Percentiles rank a stretch among this genome's conserved stretches.
Conservation (phyloP, 805 yeast species). For the Wickerhamiella shivajii region DNA sequence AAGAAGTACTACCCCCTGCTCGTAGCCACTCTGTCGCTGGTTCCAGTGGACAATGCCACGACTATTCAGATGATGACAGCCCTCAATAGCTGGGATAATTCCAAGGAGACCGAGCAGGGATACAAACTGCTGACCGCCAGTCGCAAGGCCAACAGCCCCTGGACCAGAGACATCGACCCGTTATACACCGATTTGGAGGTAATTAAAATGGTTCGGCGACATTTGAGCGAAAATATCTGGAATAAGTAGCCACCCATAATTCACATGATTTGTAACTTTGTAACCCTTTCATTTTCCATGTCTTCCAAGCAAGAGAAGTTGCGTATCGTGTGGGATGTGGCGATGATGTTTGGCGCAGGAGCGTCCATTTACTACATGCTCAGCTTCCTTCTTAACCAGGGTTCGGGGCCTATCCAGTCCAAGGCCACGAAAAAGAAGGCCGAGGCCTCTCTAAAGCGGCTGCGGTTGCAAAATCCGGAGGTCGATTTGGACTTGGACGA, state of each 20-base stretch:
- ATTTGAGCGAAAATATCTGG: constrained; percentile 8
- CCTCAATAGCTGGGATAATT: constrained; percentile 7
- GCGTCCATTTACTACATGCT: constrained; percentile 54
- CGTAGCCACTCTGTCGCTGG: constrained; percentile 14
- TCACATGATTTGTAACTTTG: too few species aligned
- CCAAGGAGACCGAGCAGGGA: constrained; percentile 1
- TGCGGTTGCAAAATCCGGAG: constrained; percentile 46
- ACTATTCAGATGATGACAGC: constrained; percentile 7
- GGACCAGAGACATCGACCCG: constrained; percentile 8
- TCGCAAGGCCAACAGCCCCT: constrained; percentile 1
- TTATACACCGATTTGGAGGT: constrained; percentile 7
- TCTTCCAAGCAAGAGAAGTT: constrained; percentile 7
- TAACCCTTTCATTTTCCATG: too few species aligned
- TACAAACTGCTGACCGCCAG: constrained; percentile 4
- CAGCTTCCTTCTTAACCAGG: constrained; percentile 30
- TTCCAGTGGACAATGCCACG: not conserved
- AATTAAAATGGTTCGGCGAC: constrained; percentile 11
- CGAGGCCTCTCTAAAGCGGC: constrained; percentile 38
- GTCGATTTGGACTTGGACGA: constrained; percentile 40
- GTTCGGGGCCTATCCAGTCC: constrained; percentile 31
- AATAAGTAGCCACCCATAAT: too few species aligned
- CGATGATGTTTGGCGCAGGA: constrained; percentile 46
- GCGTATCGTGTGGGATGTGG: constrained; percentile 29
- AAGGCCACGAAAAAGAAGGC: constrained; percentile 51
- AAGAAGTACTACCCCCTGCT: constrained; percentile 15